Percentiles rank a stretch among this genome's conserved stretches.
Evolutionary conservation across 352 stramenopile genomes (phyloP).

Genomic region (Globisporangium spiculum): DNA sequence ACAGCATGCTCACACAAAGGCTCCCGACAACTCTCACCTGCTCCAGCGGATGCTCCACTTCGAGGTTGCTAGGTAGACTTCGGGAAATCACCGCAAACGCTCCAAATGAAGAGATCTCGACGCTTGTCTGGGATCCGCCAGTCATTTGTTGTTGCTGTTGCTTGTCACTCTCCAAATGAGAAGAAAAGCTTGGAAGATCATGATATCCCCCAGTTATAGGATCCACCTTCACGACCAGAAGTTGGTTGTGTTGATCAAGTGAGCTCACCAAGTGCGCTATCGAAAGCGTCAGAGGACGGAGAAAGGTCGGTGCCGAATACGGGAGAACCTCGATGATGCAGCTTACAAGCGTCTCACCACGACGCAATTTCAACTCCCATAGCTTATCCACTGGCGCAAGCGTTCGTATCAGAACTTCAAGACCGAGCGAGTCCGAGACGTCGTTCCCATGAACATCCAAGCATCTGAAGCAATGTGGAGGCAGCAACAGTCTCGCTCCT

Average conservation of each 20-base stretch:
- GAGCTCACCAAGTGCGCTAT: conserved; percentile 25
- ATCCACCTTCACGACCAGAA: conserved; percentile 29
- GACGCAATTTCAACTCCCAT: conserved; percentile 13
- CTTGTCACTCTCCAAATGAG: background rate
- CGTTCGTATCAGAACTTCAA: conserved; percentile 42
- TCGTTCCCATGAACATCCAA: conserved; percentile 36
- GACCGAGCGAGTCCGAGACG: conserved; percentile 45
- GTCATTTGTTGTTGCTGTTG: background rate
- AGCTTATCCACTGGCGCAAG: background rate
- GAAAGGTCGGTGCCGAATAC: conserved; percentile 22
- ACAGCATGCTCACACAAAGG: background rate
- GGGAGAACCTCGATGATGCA: conserved; percentile 44
- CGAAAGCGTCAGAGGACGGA: conserved; percentile 29
- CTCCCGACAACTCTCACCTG: conserved; percentile 1
- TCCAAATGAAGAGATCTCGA: conserved; percentile 12
- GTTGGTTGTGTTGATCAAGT: conserved; percentile 13
- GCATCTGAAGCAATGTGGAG: conserved; percentile 49
- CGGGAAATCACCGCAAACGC: conserved; percentile 15
- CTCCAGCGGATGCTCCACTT: conserved; percentile 17
- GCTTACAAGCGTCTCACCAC: conserved; percentile 40
- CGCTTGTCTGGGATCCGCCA: background rate
- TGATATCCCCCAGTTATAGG: conserved; percentile 15
- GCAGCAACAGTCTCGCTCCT: conserved; percentile 41
- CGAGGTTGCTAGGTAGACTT: conserved; percentile 10
- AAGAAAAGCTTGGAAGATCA: background rate